Base-by-base conservation (phyloP, 2,329 filamentous ascomycete genomes). In the Ophiosphaerella korrae region DNA sequence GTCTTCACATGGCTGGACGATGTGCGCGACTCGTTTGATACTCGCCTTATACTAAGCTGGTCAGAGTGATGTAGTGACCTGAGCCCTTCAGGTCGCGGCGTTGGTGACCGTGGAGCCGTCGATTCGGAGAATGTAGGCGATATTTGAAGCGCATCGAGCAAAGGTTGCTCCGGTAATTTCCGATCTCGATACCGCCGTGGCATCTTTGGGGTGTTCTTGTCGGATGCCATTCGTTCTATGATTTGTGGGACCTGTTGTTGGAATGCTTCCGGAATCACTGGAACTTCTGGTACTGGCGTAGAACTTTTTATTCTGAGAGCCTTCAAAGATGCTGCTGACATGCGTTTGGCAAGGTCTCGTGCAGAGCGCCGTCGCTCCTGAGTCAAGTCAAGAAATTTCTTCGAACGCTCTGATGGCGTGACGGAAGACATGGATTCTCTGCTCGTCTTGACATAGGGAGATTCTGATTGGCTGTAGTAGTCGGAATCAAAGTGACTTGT, bases 401-500 rank as follows among this genome's bases (percentile, higher is more conserved):
- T 66, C 9, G 69, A 69, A n/a, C 62, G 65, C 38, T 66, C 63
- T 4, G 66, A 67, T 8, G 62, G 60, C 3, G 52, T 43, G 1
- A 58, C 34, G 8, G 55, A 58, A 13, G 23, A 44, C n/a, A 63
- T 36, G 0, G 62, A 63, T 14, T 64, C 60, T 13, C 49, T 64
- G 43, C 62, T 64, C 2, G 43, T 31, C 38, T 62, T 59, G 13
- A 54, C 53, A 24, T 60, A 63, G 33, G 70, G 71, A 21, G 69
- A 72, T 7, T 52, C 61, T 36, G 69, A 66, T 48, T 72, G 70
- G 41, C 70, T 73, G 52, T 70, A 74, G 45, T 74, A 74, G 39
- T 74, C 71, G 14, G 71, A 74, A 42, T 71, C 67, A 34, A 68
- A 66, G 39, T 72, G 63, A 32, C 63, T 68, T 8, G 70, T 73